A percentile compares a stretch with the other conserved stretches of the same genome.
Evolutionary conservation across 768 basidiomycete genomes (phyloP).

Genomic region (Agrocybe praecox): DNA sequence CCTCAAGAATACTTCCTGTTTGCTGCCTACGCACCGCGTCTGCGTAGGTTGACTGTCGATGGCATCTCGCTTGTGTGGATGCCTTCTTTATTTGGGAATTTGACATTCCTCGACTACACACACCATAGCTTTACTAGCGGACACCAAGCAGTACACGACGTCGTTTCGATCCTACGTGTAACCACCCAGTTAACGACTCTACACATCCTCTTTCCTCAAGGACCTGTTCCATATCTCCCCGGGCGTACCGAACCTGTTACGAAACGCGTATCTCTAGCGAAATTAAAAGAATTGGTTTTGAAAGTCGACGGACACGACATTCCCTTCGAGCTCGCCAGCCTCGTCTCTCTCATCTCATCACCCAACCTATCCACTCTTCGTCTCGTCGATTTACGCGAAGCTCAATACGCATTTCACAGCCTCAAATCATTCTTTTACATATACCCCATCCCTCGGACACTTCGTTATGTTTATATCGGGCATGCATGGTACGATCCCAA

Average conservation of each 20-base stretch:
- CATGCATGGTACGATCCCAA: conserved; percentile 50
- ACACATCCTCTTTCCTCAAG: conserved; percentile 54
- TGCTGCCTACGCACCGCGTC: conserved; percentile 57
- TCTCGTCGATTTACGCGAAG: conserved; percentile 46
- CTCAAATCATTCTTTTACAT: conserved; percentile 49
- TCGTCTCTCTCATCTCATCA: conserved; percentile 51
- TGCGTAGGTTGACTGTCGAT: conserved; percentile 58
- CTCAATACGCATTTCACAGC: conserved; percentile 41
- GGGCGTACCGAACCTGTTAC: conserved; percentile 28
- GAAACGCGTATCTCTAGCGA: conserved; percentile 42
- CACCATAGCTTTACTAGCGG: conserved; percentile 71
- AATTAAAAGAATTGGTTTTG: conserved; percentile 49
- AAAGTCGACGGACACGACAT: conserved; percentile 56
- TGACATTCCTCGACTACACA: conserved; percentile 68
- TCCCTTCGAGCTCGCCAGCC: conserved; percentile 57
- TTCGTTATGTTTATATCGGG: conserved; percentile 41
- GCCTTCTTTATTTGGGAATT: conserved; percentile 61
- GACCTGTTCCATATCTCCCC: conserved; percentile 25
- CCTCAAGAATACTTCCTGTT: conserved; percentile 69
- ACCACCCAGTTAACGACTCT: conserved; percentile 56
- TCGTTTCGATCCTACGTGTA: conserved; percentile 58
- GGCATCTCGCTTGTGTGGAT: conserved; percentile 67
- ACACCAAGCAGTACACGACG: conserved; percentile 55
- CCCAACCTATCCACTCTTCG: conserved; percentile 50
- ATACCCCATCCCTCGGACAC: conserved; percentile 40